Conservation (phyloP, 176 grass and related monocot genomes). For the Pharus latifolius region DNA sequence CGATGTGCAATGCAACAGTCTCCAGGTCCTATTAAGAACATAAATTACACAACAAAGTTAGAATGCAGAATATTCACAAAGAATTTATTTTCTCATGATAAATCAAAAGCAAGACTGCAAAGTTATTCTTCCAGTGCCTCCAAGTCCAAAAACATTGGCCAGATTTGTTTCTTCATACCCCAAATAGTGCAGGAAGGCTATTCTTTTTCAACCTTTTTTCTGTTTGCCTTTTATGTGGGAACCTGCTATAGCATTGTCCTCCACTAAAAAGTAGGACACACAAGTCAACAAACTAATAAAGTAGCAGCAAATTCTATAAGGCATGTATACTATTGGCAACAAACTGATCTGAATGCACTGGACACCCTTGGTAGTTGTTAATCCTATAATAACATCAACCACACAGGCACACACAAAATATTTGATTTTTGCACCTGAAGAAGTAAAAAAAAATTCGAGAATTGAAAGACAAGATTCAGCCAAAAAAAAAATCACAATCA, state of each 20-base stretch:
- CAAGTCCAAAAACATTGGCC: neutral
- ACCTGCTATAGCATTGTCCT: neutral
- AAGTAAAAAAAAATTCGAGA: neutral
- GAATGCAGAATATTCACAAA: neutral
- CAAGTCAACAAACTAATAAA: neutral
- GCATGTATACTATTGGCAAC: neutral
- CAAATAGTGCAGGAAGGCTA: neutral
- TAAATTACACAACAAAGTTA: slow-evolving; percentile 9
- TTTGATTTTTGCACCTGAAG: no score
- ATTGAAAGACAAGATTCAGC: neutral
- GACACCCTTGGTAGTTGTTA: neutral
- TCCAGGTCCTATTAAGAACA: slow-evolving; percentile 44
- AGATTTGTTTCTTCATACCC: neutral
- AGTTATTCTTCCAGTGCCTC: neutral
- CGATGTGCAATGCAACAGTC: slow-evolving; percentile 96
- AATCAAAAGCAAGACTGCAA: neutral
- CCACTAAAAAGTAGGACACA: neutral
- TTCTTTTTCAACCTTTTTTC: neutral
- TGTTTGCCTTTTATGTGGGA: neutral
- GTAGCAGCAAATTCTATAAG: neutral
- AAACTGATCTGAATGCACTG: neutral
- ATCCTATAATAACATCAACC: neutral
- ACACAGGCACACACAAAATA: no score
- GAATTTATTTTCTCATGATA: neutral
- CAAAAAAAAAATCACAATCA: neutral